Evolutionary conservation across 257 asterid species (phyloP), one percentile per base, ranked within the genome.

Genomic region (Solanum infundibuliforme): DNA sequence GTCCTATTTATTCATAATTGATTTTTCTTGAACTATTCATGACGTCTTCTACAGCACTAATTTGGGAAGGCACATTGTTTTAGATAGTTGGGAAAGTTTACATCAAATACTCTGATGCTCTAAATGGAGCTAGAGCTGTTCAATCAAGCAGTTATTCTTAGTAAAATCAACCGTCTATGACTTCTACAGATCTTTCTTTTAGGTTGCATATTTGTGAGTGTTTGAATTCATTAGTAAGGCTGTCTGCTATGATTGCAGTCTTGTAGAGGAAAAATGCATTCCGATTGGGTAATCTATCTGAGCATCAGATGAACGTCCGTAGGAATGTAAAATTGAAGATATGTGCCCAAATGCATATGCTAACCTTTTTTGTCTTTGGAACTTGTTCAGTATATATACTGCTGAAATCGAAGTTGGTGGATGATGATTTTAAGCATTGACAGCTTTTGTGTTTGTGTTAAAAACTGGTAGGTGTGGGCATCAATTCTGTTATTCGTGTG

Each of bases 401-500:
- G 84, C 62, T 77, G 60, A 39, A 77, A 77, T 39, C 4, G n/a
- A 77, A 77, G 62, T 43, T 43, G 39, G 66, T 79, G 39, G 85
- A 81, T 46, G 8, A 82, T 82, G 69, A 82, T 48, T 76, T 39
- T 76, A 48, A 82, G 69, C n/a, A 48, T 48, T 29, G 85, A 81
- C 68, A 46, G 38, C 41, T 46, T 81, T 46, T 27, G 39, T 18
- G 20, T 35, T 29, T 46, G 68, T 81, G 16, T 29, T 82, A 3
- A 46, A 82, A 18, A 82, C 29, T 48, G 18, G 60, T 92, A 95
- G 99, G 95, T 97, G 98, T n/a, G 95, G 98, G 41, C 92, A 95
- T 7, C 95, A 95, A 88, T 94, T 94, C 90, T 97, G 99, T 87
- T 97, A 91, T 87, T 93, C 98, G 13, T 95, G 99, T 77, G 98